phyloP scores from a whole-genome alignment of 768 basidiomycete genomes.

The Pulveroboletus sp. region DNA sequence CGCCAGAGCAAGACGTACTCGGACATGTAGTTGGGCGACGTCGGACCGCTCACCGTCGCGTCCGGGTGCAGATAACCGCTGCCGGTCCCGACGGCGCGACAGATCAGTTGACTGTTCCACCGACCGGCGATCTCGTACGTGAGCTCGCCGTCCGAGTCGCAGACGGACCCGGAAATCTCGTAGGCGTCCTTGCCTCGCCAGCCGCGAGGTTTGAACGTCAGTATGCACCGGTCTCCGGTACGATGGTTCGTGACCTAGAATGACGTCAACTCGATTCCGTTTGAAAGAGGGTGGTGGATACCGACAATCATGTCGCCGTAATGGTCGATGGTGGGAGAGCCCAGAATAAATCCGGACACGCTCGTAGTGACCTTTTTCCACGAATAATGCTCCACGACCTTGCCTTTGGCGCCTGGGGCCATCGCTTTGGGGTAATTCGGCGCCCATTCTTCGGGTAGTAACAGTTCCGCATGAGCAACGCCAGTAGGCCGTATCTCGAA shows the following conservation, averaged over 20 bases:
- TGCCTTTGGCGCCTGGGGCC: conserved; percentile 39
- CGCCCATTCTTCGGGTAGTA: conserved; percentile 64
- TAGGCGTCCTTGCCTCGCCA: conserved; percentile 91
- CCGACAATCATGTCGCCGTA: conserved; percentile 92
- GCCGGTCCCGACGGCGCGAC: conserved; percentile 63
- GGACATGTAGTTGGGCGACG: conserved; percentile 43
- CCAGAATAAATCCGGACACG: conserved; percentile 90
- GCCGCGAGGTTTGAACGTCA: conserved; percentile 95
- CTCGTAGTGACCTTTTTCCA: conserved; percentile 95
- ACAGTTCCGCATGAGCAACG: conserved; percentile 83
- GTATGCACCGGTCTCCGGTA: conserved; percentile 78
- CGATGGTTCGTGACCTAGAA: conserved; percentile 77
- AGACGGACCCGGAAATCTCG: conserved; percentile 86
- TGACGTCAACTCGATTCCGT: conserved; percentile 1
- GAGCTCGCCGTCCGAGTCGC: conserved; percentile 57
- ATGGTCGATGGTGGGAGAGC: conserved; percentile 83
- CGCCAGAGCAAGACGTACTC: conserved; percentile 89
- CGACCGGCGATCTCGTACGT: conserved; percentile 90
- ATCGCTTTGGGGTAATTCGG: conserved; percentile 58
- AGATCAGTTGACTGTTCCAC: conserved; percentile 94
- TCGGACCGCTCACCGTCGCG: conserved; percentile 47
- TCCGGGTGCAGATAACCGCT: conserved; percentile 69
- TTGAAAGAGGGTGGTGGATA: conserved; percentile 15
- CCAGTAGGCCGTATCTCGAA: conserved; percentile 97
- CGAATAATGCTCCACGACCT: conserved; percentile 84